Evolutionary conservation across 2,329 filamentous ascomycete genomes (phyloP), one percentile per base, ranked within the genome.

Genomic region (Scorias spongiosa): DNA sequence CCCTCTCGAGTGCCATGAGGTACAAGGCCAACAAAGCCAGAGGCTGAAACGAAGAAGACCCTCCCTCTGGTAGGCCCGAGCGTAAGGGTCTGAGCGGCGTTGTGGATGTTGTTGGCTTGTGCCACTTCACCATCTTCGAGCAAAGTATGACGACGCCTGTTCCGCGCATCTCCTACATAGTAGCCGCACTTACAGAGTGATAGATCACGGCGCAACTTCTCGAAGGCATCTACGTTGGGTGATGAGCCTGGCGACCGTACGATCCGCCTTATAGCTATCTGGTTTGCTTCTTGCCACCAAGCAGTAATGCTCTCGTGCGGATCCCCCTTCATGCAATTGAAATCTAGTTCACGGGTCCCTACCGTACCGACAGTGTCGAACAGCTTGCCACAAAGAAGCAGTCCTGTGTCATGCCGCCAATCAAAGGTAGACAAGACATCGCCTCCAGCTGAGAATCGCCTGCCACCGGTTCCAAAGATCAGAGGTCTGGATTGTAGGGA

Each of bases 31-130:
- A 58, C 42, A 30, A 49, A 57, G 7, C 56, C 56, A 11, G 52
- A 54, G 3, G 48, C 49, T 9, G 55, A 52, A 1, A 47, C 46
- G 38, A 55, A 54, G 29, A 57, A 41, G 9, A 58, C 53, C 44
- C 57, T 45, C 12, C 55, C 56, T 18, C 53, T 44, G 2, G 55
- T 58, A 2, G 55, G 52, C 2, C 56, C 54, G 2, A 59, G 43
- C 2, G 48, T 55, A n/a, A 57, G 30, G 7, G 55, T 57, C 9
- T 51, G 50, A 14, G 44, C 37, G 3, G 52, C 50, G 45, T 51
- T 52, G 43, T 57, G 55, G 7, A 41, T 39, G 30, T 44, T 39
- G 20, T 52, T 43, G 9, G 46, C 40, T 12, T 45, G 41, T 12
- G 20, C 41, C 1, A 46, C 37, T 17, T 56, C 51, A 5, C 44